Evolutionary conservation across 129 eudicot genomes (phyloP).

Genomic region (Saposhnikovia divaricata): DNA sequence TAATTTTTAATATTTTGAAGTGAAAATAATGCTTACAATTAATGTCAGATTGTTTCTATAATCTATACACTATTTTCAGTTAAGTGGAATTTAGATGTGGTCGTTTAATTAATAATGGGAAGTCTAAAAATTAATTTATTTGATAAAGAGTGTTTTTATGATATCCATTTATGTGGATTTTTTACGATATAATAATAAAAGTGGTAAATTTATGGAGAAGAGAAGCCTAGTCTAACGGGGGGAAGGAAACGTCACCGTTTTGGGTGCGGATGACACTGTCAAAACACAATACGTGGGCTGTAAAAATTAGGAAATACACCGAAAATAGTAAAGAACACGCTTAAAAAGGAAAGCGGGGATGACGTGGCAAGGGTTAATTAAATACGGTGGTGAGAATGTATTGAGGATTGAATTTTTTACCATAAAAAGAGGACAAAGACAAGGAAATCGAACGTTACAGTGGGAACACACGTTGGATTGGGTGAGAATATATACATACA

Average conservation of each 20-base stretch:
- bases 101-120: neutral
- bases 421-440: neutral
- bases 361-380: neutral
- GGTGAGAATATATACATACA: neutral
- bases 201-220: neutral
- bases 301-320: neutral
- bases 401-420: neutral
- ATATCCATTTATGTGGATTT: neutral
- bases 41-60: too few species aligned
- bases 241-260: constrained; percentile 1
- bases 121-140: neutral
- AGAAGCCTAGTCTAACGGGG: neutral
- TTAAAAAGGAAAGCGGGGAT: neutral
- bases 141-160: neutral
- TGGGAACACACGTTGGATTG: constrained; percentile 19
- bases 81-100: too few species aligned
- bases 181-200: neutral
- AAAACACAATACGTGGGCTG: neutral
- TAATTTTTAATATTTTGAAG: too few species aligned
- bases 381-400: neutral
- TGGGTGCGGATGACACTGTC: neutral
- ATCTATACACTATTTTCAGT: too few species aligned
- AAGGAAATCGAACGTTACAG: constrained; percentile 46
- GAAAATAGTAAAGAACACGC: neutral
- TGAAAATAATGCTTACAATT: too few species aligned